Evolutionary conservation across 257 asterid species (phyloP), one percentile per base, ranked within the genome.

Genomic region (Echites panduratus): DNA sequence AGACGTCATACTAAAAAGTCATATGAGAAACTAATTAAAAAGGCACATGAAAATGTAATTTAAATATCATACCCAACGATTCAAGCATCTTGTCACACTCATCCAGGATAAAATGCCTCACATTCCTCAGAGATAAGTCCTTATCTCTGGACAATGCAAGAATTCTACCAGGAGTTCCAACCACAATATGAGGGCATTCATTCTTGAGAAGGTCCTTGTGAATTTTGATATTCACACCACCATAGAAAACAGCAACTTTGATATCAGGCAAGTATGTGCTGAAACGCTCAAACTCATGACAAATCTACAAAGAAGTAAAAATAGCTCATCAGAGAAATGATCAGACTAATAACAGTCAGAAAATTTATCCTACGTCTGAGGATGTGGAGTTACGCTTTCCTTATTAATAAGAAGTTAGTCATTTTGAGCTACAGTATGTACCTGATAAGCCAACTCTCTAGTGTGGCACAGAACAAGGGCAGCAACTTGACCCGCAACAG

Each of bases 31-130:
- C 17, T n/a, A 17, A 50, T 16, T 50, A 50, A 9, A 50, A 50
- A 50, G n/a, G 11, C 9, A 29, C 20, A 6, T 1, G 24, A 53
- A 9, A 5, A 53, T 53, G 3, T 4, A 40, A 43, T 44, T 40
- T 66, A 53, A 4, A 24, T 38, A 79, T 48, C 88, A 68, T 89
- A 91, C 96, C 97, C 70, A 91, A 95, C 32, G 97, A 88, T 77
- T 91, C 97, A 0, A 91, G 97, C 97, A 91, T 91, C 90, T 91
- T 91, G 80, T 91, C 97, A 73, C 97, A 91, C 75, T 91, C 97
- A 83, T 91, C 97, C 69, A 89, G 85, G 75, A 91, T 88, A 78
- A 91, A 91, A 78, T 91, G 97, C 85, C 97, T 87, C 82, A 91
- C 97, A 77, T 91, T 88, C 84, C 78, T 91, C 69, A 91, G 77